Evolutionary conservation across 495 filamentous ascomycete species (phyloP).

Genomic region (Acidomyces sp.): DNA sequence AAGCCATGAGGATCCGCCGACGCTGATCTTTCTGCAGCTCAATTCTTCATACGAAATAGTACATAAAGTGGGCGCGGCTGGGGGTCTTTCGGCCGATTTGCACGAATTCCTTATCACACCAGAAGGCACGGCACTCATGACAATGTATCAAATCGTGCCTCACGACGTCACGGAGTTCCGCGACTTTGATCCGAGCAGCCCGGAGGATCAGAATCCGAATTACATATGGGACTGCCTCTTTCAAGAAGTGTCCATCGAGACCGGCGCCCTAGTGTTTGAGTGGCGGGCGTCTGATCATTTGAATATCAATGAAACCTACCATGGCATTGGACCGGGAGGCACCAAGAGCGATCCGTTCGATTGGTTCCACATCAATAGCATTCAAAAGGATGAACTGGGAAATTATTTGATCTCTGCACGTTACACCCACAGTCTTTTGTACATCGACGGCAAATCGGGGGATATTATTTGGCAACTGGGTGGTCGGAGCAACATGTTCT

Average conservation of each 20-base stretch:
- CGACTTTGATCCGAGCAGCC: not conserved
- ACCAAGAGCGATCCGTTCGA: constrained; percentile 16
- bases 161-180: constrained; percentile 1
- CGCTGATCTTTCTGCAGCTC: constrained; percentile 1
- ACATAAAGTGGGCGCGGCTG: constrained; percentile 1
- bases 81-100: constrained; percentile 6
- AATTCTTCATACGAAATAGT: constrained; percentile 9
- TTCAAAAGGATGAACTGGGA: constrained; percentile 20
- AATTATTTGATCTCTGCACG: constrained; percentile 24
- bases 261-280: constrained; percentile 24
- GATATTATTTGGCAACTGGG: constrained; percentile 21
- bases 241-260: constrained; percentile 22
- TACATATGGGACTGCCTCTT: constrained; percentile 21
- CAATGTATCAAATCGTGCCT: constrained; percentile 15
- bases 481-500: constrained; percentile 18
- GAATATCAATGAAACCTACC: constrained; percentile 20
- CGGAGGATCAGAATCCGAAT: constrained; percentile 6
- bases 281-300: constrained; percentile 32
- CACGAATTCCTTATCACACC: constrained; percentile 14
- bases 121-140: constrained; percentile 21
- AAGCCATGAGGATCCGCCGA: not conserved
- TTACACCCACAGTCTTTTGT: constrained; percentile 14
- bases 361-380: constrained; percentile 25
- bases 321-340: constrained; percentile 1
- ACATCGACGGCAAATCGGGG: constrained; percentile 19